A percentile compares a stretch with the other conserved stretches of the same genome.
Conservation (phyloP, 352 stramenopile genomes). For the Pythium angustatum region DNA sequence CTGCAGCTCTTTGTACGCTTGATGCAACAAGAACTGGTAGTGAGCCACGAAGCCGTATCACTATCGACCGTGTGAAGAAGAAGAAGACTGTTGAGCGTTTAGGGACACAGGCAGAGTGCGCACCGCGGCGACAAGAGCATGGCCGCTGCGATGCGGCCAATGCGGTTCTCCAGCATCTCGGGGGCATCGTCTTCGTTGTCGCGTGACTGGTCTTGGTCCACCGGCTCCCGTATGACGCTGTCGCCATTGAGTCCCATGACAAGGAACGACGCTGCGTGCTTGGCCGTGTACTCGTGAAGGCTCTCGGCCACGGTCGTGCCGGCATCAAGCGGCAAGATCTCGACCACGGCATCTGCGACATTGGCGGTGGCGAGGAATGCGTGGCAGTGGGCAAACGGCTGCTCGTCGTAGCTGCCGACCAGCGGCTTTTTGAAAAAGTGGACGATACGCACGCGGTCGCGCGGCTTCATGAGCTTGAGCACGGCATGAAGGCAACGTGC, state of each 20-base stretch:
- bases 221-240: conserved; percentile 1
- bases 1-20: conserved; percentile 33
- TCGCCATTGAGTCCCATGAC: conserved; percentile 45
- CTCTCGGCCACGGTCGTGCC: conserved; percentile 51
- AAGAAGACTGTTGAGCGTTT: conserved; percentile 3
- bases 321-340: conserved; percentile 41
- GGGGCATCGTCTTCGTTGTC: neutral
- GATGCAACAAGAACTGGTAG: conserved; percentile 15
- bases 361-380: conserved; percentile 34
- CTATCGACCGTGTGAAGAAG: conserved; percentile 25
- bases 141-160: conserved; percentile 41
- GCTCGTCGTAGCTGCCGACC: conserved; percentile 36
- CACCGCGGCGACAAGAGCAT: conserved; percentile 64
- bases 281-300: conserved; percentile 49
- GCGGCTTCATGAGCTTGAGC: conserved; percentile 57
- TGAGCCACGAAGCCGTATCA: neutral
- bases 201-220: too few species aligned
- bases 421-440: conserved; percentile 63
- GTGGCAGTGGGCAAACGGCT: conserved; percentile 37
- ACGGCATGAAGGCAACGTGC: conserved; percentile 44
- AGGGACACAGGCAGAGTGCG: conserved; percentile 52
- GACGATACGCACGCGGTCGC: conserved; percentile 49
- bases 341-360: conserved; percentile 37
- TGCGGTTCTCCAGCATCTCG: conserved; percentile 14
- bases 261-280: conserved; percentile 45